Evolutionary conservation across 148 eudicot genomes (phyloP), one percentile per base, ranked within the genome.

Genomic region (Nepenthes gracilis): DNA sequence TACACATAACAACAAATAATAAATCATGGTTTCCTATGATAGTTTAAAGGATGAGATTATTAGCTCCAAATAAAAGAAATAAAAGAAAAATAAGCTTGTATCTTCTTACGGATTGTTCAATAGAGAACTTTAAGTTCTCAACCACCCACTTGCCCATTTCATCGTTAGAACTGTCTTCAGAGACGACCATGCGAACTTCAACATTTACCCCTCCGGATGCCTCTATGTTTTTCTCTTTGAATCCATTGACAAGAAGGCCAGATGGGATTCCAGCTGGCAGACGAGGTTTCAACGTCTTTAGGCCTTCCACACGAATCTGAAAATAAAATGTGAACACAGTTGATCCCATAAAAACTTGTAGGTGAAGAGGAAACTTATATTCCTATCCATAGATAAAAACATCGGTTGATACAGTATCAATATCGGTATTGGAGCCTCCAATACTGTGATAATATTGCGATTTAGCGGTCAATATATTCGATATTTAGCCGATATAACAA

Each of bases 301-400:
- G 64, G 60, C 97, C 97, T 76, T 79, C 90, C 60, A 88, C 79
- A 58, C 92, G 81, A 62, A 93, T 79, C 96, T 93, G 85, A 71
- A 74, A 59, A 47, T 10, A 14, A 59, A 45, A 43, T 60, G 35
- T 32, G 36, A 9, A 57, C 35, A 49, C 40, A 4, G 62, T 54
- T 60, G 11, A 69, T 2, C 13, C 11, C n/a, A 60, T 12, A 35
- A 32, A 55, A 47, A 5, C 50, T 58, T 36, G 14, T 35, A 55
- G 2, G 8, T 32, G 9, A 33, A 35, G 10, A 35, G 33, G 36
- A 13, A 23, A 23, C 23, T 23, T 23, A 23, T 23, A 23, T 23
- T 23, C 23, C 23, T 23, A 23, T 23, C 23, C 23, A 23, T 23
- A 23, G 0, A 23, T 23, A 0, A 23, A 23, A 23, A 23, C 0